These are phyloP conservation scores for Eragrostis tef DNA, from an alignment of 202 grass and related monocot species.

Conservation along the genomic window DNA sequence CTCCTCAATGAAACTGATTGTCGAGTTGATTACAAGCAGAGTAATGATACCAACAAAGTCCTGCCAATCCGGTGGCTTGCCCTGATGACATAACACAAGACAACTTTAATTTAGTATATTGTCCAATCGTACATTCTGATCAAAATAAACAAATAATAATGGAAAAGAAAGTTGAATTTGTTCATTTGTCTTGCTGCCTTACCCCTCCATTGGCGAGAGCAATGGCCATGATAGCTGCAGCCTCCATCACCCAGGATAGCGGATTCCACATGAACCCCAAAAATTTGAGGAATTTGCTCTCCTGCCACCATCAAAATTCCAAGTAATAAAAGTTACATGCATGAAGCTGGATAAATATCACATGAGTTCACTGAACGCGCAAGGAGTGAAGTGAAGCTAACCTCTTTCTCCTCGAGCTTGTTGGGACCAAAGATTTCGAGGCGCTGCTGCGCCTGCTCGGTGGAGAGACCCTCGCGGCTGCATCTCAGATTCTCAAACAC, in stretches of 20 bases:
- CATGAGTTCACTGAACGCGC: background rate
- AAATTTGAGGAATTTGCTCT: constrained; percentile 94
- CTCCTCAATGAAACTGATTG: constrained; percentile 99
- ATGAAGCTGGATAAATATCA: background rate
- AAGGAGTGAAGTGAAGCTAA: background rate
- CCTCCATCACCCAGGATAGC: constrained; percentile 98
- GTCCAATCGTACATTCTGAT: background rate
- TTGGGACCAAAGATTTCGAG: constrained; percentile 87
- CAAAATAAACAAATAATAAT: background rate
- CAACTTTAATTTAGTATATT: background rate
- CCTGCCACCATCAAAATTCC: constrained; percentile 54
- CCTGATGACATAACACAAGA: constrained; percentile 50
- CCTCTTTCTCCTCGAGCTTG: constrained; percentile 99
- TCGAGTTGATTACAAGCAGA: constrained; percentile 90
- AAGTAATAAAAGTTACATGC: background rate
- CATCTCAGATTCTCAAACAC: constrained; percentile 90
- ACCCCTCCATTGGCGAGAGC: constrained; percentile 90
- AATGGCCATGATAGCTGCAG: constrained; percentile 96
- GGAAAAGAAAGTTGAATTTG: constrained; percentile 1
- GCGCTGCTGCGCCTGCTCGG: constrained; percentile 62
- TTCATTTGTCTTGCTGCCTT: background rate
- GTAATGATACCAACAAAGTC: constrained; percentile 93
- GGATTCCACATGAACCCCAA: constrained; percentile 99
- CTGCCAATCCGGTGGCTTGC: constrained; percentile 96
- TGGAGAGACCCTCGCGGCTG: constrained; percentile 65